A percentile compares a stretch with the other conserved stretches of the same genome.
Evolutionary conservation across 2,329 filamentous ascomycete genomes (phyloP).

Genomic region (Paracoccidioides brasiliensis): DNA sequence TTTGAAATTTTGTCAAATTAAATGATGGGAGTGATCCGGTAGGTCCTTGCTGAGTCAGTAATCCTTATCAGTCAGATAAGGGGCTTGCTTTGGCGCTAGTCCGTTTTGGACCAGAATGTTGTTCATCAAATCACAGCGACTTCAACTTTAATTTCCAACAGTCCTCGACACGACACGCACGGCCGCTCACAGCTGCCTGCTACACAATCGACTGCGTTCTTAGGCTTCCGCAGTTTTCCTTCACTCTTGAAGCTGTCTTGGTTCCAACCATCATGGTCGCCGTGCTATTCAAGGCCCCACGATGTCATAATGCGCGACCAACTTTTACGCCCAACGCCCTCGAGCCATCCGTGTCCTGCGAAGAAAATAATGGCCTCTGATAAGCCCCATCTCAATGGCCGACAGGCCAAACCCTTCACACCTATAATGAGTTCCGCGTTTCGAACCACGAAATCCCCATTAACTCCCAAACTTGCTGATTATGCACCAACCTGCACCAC

Average conservation of each 20-base stretch:
- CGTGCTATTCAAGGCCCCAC: constrained; percentile 17
- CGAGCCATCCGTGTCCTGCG: constrained; percentile 16
- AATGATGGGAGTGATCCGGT: no score
- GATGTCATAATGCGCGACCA: constrained; percentile 38
- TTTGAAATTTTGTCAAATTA: no score
- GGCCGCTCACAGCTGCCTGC: neutral
- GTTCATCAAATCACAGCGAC: neutral
- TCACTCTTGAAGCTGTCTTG: constrained; percentile 4
- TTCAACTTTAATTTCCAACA: neutral
- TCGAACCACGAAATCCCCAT: constrained; percentile 41
- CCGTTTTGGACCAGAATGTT: neutral
- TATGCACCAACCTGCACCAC: constrained; percentile 14
- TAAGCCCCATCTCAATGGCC: constrained; percentile 37
- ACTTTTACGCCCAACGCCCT: constrained; percentile 18
- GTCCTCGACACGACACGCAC: neutral
- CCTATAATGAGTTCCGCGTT: constrained; percentile 53
- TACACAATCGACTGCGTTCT: neutral
- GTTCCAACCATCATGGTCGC: constrained; percentile 26
- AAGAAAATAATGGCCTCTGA: constrained; percentile 34
- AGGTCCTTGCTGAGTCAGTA: no score
- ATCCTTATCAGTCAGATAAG: no score
- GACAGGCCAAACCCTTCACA: constrained; percentile 47
- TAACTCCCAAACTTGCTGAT: constrained; percentile 47
- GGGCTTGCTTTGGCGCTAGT: neutral
- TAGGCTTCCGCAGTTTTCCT: neutral